phyloP scores from a whole-genome alignment of 495 filamentous ascomycete genomes.

The Penicillium macrosclerotiorum region DNA sequence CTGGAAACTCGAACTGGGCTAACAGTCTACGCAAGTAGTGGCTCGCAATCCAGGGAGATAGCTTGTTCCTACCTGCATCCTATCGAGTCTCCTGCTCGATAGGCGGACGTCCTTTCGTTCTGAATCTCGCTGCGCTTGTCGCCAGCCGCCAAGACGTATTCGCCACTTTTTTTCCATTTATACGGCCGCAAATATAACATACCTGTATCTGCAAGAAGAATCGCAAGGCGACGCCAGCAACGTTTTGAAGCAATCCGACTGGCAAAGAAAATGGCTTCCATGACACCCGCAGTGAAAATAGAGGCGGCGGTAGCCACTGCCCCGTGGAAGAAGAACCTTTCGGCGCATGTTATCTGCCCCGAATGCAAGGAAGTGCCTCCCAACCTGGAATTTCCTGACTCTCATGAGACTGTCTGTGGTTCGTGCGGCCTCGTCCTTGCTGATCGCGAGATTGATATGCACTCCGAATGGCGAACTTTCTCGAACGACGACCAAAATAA shows the following conservation, averaged over 20 bases:
- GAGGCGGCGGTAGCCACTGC: slow-evolving; percentile 21
- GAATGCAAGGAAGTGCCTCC: slow-evolving; percentile 92
- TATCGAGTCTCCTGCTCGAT: slow-evolving; percentile 3
- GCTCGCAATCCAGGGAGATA: slow-evolving; percentile 8
- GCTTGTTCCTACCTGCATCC: background rate
- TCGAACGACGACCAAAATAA: slow-evolving; percentile 94
- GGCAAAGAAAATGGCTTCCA: slow-evolving; percentile 40
- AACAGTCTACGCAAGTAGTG: slow-evolving; percentile 28
- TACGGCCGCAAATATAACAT: slow-evolving; percentile 49
- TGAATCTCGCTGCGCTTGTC: slow-evolving; percentile 9
- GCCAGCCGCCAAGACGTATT: slow-evolving; percentile 60
- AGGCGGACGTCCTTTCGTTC: slow-evolving; percentile 1
- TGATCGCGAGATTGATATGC: slow-evolving; percentile 87
- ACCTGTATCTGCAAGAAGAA: slow-evolving; percentile 37
- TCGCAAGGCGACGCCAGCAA: slow-evolving; percentile 35
- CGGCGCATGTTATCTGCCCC: slow-evolving; percentile 74
- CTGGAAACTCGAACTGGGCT: slow-evolving; percentile 20
- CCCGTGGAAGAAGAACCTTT: slow-evolving; percentile 74
- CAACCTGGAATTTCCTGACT: slow-evolving; percentile 90
- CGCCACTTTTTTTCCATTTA: slow-evolving; percentile 58
- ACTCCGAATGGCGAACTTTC: slow-evolving; percentile 98
- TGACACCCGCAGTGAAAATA: slow-evolving; percentile 19
- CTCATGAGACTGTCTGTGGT: slow-evolving; percentile 87
- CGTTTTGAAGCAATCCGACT: slow-evolving; percentile 19
- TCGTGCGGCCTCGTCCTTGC: slow-evolving; percentile 90